Percentiles rank a stretch among this genome's conserved stretches.
Evolutionary conservation across 2,329 filamentous ascomycete genomes (phyloP).

Genomic region (Pseudogymnoascus sp.): DNA sequence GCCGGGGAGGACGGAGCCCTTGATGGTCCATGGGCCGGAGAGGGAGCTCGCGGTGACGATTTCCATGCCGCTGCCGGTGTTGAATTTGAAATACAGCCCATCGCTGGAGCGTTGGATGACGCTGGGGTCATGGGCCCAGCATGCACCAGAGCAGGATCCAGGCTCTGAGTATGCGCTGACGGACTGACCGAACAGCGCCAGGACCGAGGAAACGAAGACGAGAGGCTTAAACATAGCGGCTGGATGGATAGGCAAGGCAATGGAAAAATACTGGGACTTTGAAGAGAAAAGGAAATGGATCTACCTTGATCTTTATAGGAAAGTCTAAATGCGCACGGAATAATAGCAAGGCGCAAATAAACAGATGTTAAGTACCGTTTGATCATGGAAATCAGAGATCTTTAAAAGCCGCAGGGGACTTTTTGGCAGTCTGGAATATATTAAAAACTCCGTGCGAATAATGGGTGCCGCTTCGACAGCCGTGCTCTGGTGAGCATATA

Average conservation of each 20-base stretch:
- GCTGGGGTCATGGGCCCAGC: slow-evolving; percentile 34
- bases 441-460: background rate
- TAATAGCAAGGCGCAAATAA: background rate
- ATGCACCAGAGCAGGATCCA: slow-evolving; percentile 31
- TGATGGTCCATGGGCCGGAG: slow-evolving; percentile 36
- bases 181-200: slow-evolving; percentile 6
- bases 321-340: background rate
- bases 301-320: background rate
- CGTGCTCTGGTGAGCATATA: background rate
- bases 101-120: slow-evolving; percentile 32
- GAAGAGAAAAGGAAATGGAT: background rate
- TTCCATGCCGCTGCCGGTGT: slow-evolving; percentile 34
- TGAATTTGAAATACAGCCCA: slow-evolving; percentile 37
- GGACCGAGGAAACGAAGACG: slow-evolving; percentile 3
- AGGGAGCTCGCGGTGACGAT: slow-evolving; percentile 33
- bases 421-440: background rate
- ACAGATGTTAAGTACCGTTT: background rate
- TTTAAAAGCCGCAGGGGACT: background rate
- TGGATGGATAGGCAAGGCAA: background rate
- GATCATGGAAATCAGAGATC: background rate
- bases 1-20: slow-evolving; percentile 32
- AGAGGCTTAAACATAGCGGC: background rate
- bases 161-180: slow-evolving; percentile 27
- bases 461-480: background rate
- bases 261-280: background rate